Conservation (phyloP, 768 basidiomycete genomes). For the Xanthoconium purpureum region DNA sequence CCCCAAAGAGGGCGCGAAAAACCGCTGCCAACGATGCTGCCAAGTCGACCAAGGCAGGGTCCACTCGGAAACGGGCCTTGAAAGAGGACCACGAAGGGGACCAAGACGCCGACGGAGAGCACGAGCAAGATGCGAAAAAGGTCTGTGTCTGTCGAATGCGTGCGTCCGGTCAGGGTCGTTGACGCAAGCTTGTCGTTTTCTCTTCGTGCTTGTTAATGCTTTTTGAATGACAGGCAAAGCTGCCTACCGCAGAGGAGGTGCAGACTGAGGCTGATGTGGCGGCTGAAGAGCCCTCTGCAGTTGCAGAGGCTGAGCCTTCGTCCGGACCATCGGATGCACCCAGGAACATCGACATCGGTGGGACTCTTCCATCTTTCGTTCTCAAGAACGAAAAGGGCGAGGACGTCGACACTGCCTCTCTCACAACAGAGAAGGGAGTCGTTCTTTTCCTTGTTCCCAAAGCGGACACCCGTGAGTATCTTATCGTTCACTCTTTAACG, state of each 20-base stretch:
- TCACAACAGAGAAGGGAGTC: conserved; percentile 69
- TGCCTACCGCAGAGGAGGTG: conserved; percentile 13
- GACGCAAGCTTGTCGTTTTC: neutral
- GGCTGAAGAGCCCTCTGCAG: conserved; percentile 1
- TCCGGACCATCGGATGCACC: neutral
- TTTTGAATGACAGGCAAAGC: conserved; percentile 13
- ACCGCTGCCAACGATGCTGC: conserved; percentile 7
- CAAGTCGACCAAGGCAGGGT: conserved; percentile 32
- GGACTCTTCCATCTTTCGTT: conserved; percentile 64
- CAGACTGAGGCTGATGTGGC: neutral
- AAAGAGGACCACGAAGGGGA: conserved; percentile 20
- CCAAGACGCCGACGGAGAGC: conserved; percentile 12
- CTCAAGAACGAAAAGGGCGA: conserved; percentile 85
- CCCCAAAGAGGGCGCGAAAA: conserved; percentile 14
- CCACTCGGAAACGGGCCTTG: conserved; percentile 35
- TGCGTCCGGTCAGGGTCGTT: neutral
- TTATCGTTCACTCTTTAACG: neutral
- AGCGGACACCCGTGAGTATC: conserved; percentile 73
- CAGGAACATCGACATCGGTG: conserved; percentile 62
- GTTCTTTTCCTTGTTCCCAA: conserved; percentile 83
- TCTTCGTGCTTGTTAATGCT: neutral
- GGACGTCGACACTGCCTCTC: conserved; percentile 63
- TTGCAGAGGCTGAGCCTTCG: conserved; percentile 3
- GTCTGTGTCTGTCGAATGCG: conserved; percentile 13
- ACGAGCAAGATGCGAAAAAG: conserved; percentile 25